A percentile compares a stretch with the other conserved stretches of the same genome.
These are phyloP conservation scores for Ochetophila trinervis DNA, from an alignment of 306 rosid species.

Conservation along the genomic window DNA sequence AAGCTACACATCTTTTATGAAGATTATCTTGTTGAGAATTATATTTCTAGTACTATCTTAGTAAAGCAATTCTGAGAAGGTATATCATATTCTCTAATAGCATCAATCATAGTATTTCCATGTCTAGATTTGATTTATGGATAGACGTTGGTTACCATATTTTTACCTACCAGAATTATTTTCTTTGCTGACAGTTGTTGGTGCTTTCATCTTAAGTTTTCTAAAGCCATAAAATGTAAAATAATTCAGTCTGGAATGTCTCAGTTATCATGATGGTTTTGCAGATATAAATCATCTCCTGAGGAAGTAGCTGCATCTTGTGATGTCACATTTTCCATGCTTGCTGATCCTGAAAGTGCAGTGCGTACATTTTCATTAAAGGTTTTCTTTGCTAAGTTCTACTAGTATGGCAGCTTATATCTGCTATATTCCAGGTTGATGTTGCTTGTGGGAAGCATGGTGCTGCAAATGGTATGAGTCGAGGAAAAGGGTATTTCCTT, in stretches of 20 bases:
- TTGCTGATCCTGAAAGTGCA: conserved; percentile 94
- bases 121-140: background rate
- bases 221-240: background rate
- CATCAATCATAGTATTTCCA: too few species aligned
- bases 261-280: conserved; percentile 16
- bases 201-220: conserved; percentile 14
- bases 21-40: too few species aligned
- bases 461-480: conserved; percentile 69
- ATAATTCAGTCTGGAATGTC: conserved; percentile 10
- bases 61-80: too few species aligned
- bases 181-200: background rate
- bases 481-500: conserved; percentile 80
- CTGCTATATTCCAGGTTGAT: conserved; percentile 46
- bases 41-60: too few species aligned
- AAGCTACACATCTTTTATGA: too few species aligned
- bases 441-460: conserved; percentile 89
- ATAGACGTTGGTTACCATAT: background rate
- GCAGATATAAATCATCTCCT: conserved; percentile 81
- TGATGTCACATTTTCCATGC: conserved; percentile 95
- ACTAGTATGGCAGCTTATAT: conserved; percentile 15
- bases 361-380: conserved; percentile 50
- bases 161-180: conserved; percentile 6
- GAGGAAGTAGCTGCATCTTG: conserved; percentile 91
- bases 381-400: background rate
- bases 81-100: too few species aligned